Base-by-base conservation (phyloP, 2,329 filamentous ascomycete genomes). In the Penicillium rolfsii region DNA sequence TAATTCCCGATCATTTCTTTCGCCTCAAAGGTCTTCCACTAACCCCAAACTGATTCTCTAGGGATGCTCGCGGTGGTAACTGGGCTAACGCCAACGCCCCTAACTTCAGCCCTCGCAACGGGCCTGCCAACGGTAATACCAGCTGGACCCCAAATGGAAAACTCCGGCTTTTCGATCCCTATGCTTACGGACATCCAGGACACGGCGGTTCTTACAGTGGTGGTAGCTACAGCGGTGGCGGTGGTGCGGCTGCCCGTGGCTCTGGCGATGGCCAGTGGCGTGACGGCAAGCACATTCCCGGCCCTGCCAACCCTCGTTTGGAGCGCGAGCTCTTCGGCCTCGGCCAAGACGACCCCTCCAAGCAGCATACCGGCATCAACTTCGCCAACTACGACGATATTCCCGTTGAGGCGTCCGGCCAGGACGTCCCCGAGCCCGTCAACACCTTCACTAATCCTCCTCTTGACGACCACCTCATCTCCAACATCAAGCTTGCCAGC, bases 371-470 rank as follows among this genome's bases (percentile, higher is more conserved):
- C 36, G 95, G 95, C 80, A 98, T 99, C 90, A 99, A 99, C 87
- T 99, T 99, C 77, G 90, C 97, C 83, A 99, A 99, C 85, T 99
- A 99, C 81, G 95, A 99, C 76, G 95, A 99, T 79, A 99, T 99
- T 69, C 95, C 95, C 58, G 95, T 99, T 67, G 95, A 98, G 82
- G 95, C 95, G 66, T 97, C 94, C 62, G 95, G 95, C 63, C 89
- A 92, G 57, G 88, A 96, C 74, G 93, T 98, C 56, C 95, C 95
- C 49, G 95, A 98, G 75, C 90, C 94, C 43, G 91, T 97, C 69
- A 89, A 89, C 68, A 85, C 88, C 64, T 99, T 99, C 86, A 92
- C 87, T 76, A 96, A 95, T 81, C 95, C 95, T 68, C 95, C 95
- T 73, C 86, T 99, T 70, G 95, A 99, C 75, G 91, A 96, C 77